Evolutionary conservation across 2,329 filamentous ascomycete species (phyloP).

Genomic region (Dothistroma septosporum): DNA sequence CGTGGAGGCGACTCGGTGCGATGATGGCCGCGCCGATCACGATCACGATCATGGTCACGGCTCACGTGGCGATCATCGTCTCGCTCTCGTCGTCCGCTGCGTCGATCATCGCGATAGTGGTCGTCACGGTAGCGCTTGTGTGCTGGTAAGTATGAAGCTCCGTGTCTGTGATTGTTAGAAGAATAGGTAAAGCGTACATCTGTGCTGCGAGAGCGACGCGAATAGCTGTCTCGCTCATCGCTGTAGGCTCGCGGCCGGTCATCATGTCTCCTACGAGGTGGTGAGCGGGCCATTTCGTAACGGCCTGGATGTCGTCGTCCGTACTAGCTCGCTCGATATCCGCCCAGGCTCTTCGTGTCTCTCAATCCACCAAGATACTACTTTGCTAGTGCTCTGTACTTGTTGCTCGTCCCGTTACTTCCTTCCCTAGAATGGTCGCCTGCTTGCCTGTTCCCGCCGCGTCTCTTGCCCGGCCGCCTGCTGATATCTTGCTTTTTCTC

Average conservation of each 20-base stretch:
- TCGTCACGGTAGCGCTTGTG: conserved; percentile 9
- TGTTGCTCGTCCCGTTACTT: not conserved
- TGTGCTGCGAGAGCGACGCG: conserved; percentile 15
- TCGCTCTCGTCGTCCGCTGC: conserved; percentile 3
- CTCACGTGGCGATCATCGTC: conserved; percentile 1
- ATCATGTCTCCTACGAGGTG: conserved; percentile 9
- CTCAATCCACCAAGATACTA: not conserved
- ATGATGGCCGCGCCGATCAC: conserved; percentile 18
- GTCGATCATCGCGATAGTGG: conserved; percentile 15
- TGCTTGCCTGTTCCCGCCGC: not conserved
- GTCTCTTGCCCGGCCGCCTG: not conserved
- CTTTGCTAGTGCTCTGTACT: not conserved
- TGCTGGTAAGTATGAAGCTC: not conserved
- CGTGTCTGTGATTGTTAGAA: not conserved
- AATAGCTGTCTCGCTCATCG: conserved; percentile 6
- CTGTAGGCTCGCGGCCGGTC: conserved; percentile 3
- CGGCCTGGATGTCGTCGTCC: conserved; percentile 6
- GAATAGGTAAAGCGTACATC: conserved; percentile 5
- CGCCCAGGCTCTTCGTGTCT: not conserved
- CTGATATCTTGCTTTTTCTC: not conserved
- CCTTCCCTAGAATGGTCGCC: not conserved
- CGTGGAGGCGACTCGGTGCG: conserved; percentile 22
- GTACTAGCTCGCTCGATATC: conserved; percentile 9
- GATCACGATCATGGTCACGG: conserved; percentile 15
- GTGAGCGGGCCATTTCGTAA: conserved; percentile 14